Evolutionary conservation across 2,329 filamentous ascomycete genomes (phyloP).

Genomic region (Aureobasidium sp.): DNA sequence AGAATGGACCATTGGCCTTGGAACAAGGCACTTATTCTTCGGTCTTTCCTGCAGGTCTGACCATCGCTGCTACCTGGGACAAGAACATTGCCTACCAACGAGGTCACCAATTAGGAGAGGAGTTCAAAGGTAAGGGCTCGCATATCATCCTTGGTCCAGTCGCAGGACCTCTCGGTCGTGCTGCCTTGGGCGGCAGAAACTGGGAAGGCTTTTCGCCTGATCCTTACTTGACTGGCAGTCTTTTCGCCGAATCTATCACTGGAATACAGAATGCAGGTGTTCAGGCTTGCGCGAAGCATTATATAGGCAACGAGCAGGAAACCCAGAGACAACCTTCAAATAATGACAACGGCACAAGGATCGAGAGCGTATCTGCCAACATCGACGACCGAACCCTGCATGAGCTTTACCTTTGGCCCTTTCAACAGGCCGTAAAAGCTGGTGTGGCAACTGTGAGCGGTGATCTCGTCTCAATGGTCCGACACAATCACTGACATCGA

Average conservation of each 20-base stretch:
- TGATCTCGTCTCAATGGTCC: too few relatives aligned
- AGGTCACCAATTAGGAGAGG: constrained; percentile 28
- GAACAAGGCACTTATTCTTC: too few relatives aligned
- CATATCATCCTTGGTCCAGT: constrained; percentile 28
- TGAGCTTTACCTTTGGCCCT: constrained; percentile 42
- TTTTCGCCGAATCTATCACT: constrained; percentile 25
- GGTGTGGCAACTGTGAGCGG: constrained; percentile 38
- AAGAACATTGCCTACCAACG: constrained; percentile 29
- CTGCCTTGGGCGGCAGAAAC: constrained; percentile 27
- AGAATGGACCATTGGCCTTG: too few relatives aligned
- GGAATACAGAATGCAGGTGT: constrained; percentile 31
- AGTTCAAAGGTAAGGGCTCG: constrained; percentile 29
- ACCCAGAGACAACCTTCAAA: constrained; percentile 23
- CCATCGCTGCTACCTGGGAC: constrained; percentile 37
- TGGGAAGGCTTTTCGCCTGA: constrained; percentile 26
- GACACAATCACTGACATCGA: too few relatives aligned
- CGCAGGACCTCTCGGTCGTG: constrained; percentile 27
- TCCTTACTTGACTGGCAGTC: constrained; percentile 26
- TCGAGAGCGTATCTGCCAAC: constrained; percentile 41
- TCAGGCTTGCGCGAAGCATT: constrained; percentile 33
- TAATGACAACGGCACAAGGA: constrained; percentile 17
- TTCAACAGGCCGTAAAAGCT: constrained; percentile 60
- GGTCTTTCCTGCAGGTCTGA: constrained; percentile 27
- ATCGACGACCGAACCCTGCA: constrained; percentile 23
- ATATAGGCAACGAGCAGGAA: constrained; percentile 28